Base-by-base conservation (phyloP, 1,284 basidiomycete species). In the Ceratobasidium sp. region DNA sequence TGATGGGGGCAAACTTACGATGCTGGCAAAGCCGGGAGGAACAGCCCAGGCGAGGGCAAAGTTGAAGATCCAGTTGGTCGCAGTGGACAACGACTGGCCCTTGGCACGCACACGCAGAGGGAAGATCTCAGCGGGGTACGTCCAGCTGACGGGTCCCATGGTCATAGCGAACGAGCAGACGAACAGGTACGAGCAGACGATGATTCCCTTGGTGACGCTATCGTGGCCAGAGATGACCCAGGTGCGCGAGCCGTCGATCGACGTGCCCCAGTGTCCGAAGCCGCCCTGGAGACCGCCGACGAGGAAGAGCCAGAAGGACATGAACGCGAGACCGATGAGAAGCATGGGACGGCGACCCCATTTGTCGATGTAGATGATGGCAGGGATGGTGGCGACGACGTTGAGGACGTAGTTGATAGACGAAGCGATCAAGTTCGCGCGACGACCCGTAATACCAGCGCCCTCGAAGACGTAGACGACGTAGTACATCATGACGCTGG, bases 261-360 rank as follows among this genome's bases (percentile, higher is more conserved):
- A 57, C 1, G 61, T 74, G 30, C 84, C 87, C 90, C 90, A 91
- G 64, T 85, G 79, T 35, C 91, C 91, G 75, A 86, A 92, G 46
- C 84, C 79, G 41, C 85, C 90, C 79, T 92, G 91, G 21, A 93
- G 84, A 63, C 89, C 90, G 73, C 91, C 91, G 78, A 93, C 91
- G 64, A 92, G 87, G 83, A 85, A 90, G 76, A 93, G 85, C 84
- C 86, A 92, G 83, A 90, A 87, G 52, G 88, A 89, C 91, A 92
- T 92, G 72, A 87, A 79, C n/a, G 70, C 64, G 26, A 67, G 71
- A 14, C 62, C 59, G 58, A 81, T 81, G 74, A 93, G 82, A 1
- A 92, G 82, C 84, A 93, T 88, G 7, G 91, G 91, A n/a, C 91
- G 86, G 54, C 91, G 89, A 73, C 91, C 91, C 90, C 91, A 92